Evolutionary conservation across 1,139 yeast species (phyloP).

Genomic region (Candida dubliniensis): DNA sequence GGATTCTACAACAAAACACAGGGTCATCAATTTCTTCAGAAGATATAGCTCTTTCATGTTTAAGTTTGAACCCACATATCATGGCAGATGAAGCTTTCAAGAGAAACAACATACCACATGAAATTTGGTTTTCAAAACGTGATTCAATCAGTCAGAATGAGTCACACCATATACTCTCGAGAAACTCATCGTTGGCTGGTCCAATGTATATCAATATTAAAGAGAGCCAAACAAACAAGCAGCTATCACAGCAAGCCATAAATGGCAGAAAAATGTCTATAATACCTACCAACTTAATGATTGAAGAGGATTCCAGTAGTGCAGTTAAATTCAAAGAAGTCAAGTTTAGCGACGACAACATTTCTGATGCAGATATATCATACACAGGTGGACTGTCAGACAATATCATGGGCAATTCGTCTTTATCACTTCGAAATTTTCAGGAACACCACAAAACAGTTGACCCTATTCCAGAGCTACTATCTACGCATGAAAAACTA

Average conservation of each 20-base stretch:
- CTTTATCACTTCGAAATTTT: conserved; percentile 6
- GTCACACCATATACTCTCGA: conserved; percentile 16
- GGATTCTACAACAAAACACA: conserved; percentile 28
- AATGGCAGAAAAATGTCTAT: conserved; percentile 28
- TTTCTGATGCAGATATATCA: conserved; percentile 5
- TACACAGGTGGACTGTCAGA: conserved; percentile 4
- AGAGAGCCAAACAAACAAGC: conserved; percentile 14
- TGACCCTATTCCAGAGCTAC: conserved; percentile 28
- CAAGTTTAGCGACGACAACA: conserved; percentile 20
- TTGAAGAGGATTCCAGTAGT: conserved; percentile 16
- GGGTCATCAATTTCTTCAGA: conserved; percentile 28
- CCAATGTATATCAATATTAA: conserved; percentile 22
- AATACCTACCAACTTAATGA: conserved; percentile 27
- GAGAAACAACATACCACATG: conserved; percentile 6
- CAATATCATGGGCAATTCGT: conserved; percentile 1
- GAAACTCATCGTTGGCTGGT: conserved; percentile 31
- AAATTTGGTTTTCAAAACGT: conserved; percentile 2
- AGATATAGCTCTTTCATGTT: conserved; percentile 36
- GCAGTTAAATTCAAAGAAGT: conserved; percentile 31
- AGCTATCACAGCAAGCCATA: conserved; percentile 15
- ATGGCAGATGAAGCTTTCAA: conserved; percentile 6
- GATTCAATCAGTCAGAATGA: conserved; percentile 1
- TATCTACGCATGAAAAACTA: conserved; percentile 36
- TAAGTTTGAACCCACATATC: conserved; percentile 29
- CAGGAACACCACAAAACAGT: conserved; percentile 12